Evolutionary conservation across 2,329 filamentous ascomycete genomes (phyloP).

Genomic region (Corynespora cassiicola): DNA sequence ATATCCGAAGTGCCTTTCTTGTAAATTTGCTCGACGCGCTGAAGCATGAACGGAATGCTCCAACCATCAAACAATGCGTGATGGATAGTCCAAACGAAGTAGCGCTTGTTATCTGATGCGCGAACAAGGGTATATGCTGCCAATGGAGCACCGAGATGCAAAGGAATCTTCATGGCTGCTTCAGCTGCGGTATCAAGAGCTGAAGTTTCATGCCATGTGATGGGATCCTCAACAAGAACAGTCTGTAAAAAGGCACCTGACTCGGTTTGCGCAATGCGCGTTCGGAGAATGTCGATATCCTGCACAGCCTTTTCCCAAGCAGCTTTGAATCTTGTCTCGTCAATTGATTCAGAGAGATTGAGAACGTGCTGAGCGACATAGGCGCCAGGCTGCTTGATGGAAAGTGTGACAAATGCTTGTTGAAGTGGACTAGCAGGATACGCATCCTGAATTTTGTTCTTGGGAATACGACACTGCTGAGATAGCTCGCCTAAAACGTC

Average conservation of each 20-base stretch:
- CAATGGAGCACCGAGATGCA: conserved; percentile 29
- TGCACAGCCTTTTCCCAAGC: conserved; percentile 55
- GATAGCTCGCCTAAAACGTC: conserved; percentile 27
- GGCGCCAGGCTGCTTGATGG: conserved; percentile 53
- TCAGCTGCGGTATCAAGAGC: conserved; percentile 24
- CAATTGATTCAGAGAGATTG: conserved; percentile 44
- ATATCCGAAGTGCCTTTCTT: conserved; percentile 18
- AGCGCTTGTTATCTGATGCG: conserved; percentile 19
- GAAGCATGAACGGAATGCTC: conserved; percentile 37
- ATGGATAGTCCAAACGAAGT: conserved; percentile 48
- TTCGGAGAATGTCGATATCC: conserved; percentile 57
- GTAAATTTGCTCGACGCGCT: conserved; percentile 38
- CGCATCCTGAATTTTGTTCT: conserved; percentile 43
- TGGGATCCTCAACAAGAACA: conserved; percentile 33
- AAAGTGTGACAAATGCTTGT: conserved; percentile 56
- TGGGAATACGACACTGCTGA: conserved; percentile 26
- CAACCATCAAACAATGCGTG: conserved; percentile 51
- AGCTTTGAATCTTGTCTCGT: conserved; percentile 52
- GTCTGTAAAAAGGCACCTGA: conserved; percentile 35
- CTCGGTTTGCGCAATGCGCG: conserved; percentile 43
- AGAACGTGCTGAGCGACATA: conserved; percentile 57
- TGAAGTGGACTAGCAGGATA: conserved; percentile 52
- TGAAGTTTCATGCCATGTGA: conserved; percentile 28
- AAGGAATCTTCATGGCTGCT: conserved; percentile 21
- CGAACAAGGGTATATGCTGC: conserved; percentile 34